Conservation (phyloP, 2,329 filamentous ascomycete species). For the Alternaria dauci region DNA sequence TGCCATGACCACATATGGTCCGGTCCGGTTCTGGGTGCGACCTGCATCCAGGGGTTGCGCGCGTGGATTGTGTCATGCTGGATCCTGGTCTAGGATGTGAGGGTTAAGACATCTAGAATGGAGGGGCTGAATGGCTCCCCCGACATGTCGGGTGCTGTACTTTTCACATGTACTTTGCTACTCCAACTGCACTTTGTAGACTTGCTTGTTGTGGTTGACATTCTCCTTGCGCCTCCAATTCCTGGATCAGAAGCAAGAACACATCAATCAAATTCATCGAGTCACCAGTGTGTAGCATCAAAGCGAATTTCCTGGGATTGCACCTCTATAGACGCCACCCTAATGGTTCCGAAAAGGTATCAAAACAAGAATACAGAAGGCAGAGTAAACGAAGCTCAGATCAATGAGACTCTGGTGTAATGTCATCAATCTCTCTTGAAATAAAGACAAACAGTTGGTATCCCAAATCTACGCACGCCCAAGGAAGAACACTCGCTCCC, state of each 20-base stretch:
- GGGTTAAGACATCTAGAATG: background rate
- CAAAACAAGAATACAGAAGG: conserved; percentile 12
- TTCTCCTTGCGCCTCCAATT: background rate
- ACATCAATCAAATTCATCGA: background rate
- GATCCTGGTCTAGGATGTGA: background rate
- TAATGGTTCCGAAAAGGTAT: conserved; percentile 27
- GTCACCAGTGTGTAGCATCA: conserved; percentile 2
- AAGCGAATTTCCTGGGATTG: conserved; percentile 4
- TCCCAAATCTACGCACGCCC: conserved; percentile 28
- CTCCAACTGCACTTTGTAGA: background rate
- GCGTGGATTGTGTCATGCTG: background rate
- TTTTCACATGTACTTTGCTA: background rate
- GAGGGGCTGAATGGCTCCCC: background rate
- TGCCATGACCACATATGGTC: background rate
- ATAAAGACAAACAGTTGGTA: conserved; percentile 21
- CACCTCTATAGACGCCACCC: conserved; percentile 46
- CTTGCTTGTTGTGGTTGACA: background rate
- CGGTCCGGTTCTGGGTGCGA: background rate
- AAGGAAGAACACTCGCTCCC: conserved; percentile 18
- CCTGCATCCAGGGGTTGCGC: background rate
- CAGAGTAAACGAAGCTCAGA: conserved; percentile 9
- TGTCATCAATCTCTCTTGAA: conserved; percentile 18
- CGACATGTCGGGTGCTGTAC: background rate
- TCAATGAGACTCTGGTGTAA: conserved; percentile 11
- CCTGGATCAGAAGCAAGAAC: background rate